These are phyloP conservation scores for Melanomma pulvis-pyrius DNA, from an alignment of 495 filamentous ascomycete genomes.

Conservation along the genomic window DNA sequence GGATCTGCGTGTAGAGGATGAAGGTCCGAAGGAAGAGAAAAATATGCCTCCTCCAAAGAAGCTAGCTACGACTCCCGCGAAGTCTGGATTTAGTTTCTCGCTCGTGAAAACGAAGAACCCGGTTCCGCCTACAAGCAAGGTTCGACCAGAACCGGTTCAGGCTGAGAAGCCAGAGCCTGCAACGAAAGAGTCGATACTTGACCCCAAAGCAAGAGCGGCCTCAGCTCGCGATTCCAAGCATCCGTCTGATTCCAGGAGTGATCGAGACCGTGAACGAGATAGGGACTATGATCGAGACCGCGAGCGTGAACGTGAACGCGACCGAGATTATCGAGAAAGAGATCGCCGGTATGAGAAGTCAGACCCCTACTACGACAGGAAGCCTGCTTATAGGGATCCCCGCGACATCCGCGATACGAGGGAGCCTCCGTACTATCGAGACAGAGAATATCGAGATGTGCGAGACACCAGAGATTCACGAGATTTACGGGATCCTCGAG, in stretches of 20 bases:
- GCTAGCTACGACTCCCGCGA: slow-evolving; percentile 49
- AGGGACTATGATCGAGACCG: slow-evolving; percentile 32
- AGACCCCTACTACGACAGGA: slow-evolving; percentile 29
- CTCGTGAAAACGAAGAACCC: slow-evolving; percentile 69
- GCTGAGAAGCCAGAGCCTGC: not conserved
- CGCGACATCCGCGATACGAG: slow-evolving; percentile 12
- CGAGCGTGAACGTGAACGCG: slow-evolving; percentile 48
- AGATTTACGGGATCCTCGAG: slow-evolving; percentile 23
- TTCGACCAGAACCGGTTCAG: slow-evolving; percentile 58
- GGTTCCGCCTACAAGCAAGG: slow-evolving; percentile 54
- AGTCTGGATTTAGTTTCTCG: slow-evolving; percentile 82
- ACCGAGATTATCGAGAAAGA: slow-evolving; percentile 31
- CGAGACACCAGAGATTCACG: slow-evolving; percentile 12
- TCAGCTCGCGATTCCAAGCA: slow-evolving; percentile 34
- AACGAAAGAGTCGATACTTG: slow-evolving; percentile 14
- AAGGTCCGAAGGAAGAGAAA: slow-evolving; percentile 51
- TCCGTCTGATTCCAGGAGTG: slow-evolving; percentile 14
- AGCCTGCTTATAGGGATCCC: slow-evolving; percentile 22
- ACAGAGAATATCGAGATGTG: slow-evolving; percentile 6
- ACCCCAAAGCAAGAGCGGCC: slow-evolving; percentile 18
- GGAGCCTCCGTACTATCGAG: slow-evolving; percentile 11
- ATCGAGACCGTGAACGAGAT: slow-evolving; percentile 43
- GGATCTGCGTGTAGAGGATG: slow-evolving; percentile 66
- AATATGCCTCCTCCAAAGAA: slow-evolving; percentile 56
- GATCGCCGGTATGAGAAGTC: slow-evolving; percentile 42